Evolutionary conservation across 768 basidiomycete species (phyloP), one percentile per base, ranked within the genome.

Genomic region (Asterophora lycoperdoides): DNA sequence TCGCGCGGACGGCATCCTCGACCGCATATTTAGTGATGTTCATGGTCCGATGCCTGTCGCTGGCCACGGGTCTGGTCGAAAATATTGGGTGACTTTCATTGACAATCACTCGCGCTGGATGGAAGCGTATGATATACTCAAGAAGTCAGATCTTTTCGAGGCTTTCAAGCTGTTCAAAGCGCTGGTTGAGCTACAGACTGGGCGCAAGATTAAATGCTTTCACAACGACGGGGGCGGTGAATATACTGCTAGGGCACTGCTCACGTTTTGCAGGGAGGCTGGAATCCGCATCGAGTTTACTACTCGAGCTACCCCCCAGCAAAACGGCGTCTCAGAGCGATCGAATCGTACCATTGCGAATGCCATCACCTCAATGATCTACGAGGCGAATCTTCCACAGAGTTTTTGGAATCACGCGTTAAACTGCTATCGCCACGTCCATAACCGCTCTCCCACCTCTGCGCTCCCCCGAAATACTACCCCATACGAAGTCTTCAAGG

Each of bases 301-400:
- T 14, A 49, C 38, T 20, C 42, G 58, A 3, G 58, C 61, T 30
- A 55, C 53, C 40, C 71, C 70, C 1, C 66, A 74, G 56, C 69
- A 76, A 42, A 79, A 78, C 51, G 68, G 72, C 18, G 62, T 73
- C 4, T 71, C 72, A 2, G 71, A 79, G n/a, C n/a, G n/a, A n/a
- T n/a, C n/a, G n/a, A n/a, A n/a, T n/a, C n/a, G n/a, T n/a, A n/a
- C n/a, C n/a, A n/a, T n/a, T n/a, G n/a, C n/a, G n/a, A n/a, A n/a
- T n/a, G n/a, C n/a, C n/a, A n/a, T n/a, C n/a, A n/a, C n/a, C n/a
- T n/a, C n/a, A n/a, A n/a, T n/a, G n/a, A n/a, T n/a, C n/a, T n/a
- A n/a, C n/a, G n/a, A n/a, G n/a, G n/a, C n/a, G n/a, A n/a, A n/a
- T n/a, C n/a, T n/a, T n/a, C n/a, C n/a, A n/a, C n/a, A n/a, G n/a